Evolutionary conservation across 1,139 yeast species (phyloP), one percentile per base, ranked within the genome.

Genomic region (Geotrichum aggregatum): DNA sequence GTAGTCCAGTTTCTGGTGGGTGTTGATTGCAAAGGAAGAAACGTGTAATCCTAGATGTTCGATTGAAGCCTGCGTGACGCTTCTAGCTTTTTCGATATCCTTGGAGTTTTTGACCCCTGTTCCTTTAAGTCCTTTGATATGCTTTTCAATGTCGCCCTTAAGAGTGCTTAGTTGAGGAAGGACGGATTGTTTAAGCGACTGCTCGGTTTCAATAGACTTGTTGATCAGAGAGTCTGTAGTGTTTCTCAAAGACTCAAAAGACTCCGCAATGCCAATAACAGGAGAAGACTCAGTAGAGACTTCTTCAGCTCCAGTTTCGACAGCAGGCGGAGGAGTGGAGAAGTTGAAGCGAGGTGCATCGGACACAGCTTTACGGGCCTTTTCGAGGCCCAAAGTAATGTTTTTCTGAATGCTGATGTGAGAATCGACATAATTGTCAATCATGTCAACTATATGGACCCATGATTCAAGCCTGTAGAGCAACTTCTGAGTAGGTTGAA

Each of bases 71-170:
- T 66, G 70, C 7, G 76, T 70, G n/a, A 47, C 44, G 22, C 54
- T 56, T 30, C 69, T 68, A 21, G 70, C 67, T 62, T 64, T 65
- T 52, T 71, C 73, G 30, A 73, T 67, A 18, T 72, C 74, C 61
- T 54, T 71, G 53, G 60, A 57, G 31, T 64, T 66, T 62, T 70
- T 71, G 56, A 62, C 55, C 13, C 70, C 70, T 42, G 67, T 63
- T 31, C 65, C 59, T 58, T 65, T 66, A 54, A 73, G 64, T 10
- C 69, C 68, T 62, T 71, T 71, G 60, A 61, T 57, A 61, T 72
- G 76, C 60, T 71, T 71, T 49, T 71, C 73, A 52, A 73, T 65
- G 47, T 72, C 75, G 43, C 64, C 65, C 34, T 56, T 55, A 33
- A 71, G 62, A 18, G 66, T 62, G 47, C 66, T 68, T 51, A 73